Conservation (phyloP, 129 eudicot genomes). For the Deinandra increscens region DNA sequence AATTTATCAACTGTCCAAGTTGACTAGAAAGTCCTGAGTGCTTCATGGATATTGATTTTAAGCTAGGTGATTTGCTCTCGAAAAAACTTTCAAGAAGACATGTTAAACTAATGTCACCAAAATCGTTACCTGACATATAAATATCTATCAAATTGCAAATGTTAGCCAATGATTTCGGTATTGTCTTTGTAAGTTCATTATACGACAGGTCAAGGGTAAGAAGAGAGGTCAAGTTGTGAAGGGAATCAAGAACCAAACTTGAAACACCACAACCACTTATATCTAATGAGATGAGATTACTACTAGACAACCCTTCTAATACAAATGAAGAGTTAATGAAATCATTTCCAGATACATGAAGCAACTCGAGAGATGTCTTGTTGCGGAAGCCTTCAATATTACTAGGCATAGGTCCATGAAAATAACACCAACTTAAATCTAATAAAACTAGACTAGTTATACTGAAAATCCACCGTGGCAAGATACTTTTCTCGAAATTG, state of each 20-base stretch:
- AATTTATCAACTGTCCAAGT: not conserved
- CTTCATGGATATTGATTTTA: not conserved
- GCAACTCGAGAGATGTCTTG: not conserved
- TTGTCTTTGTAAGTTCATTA: not conserved
- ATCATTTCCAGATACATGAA: not conserved
- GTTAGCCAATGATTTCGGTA: not conserved
- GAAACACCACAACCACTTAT: not conserved
- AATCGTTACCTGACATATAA: not conserved
- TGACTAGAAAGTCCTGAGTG: not conserved
- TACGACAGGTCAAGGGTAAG: not conserved
- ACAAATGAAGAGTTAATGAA: not conserved
- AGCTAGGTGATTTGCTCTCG: not conserved
- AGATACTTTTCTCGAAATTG: not conserved
- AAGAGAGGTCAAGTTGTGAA: constrained; percentile 19
- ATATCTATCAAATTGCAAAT: not conserved
- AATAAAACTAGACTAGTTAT: too few relatives aligned
- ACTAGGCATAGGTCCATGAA: not conserved
- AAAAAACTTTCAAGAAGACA: constrained; percentile 8
- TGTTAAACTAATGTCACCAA: not conserved
- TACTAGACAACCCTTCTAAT: not conserved
- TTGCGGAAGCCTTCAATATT: not conserved
- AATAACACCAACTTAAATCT: not conserved
- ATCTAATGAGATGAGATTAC: not conserved
- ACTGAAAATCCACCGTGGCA: not conserved
- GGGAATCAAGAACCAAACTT: not conserved